Percentiles rank a stretch among this genome's conserved stretches.
Evolutionary conservation across 768 basidiomycete genomes (phyloP).

Genomic region (Tricholoma terreum): DNA sequence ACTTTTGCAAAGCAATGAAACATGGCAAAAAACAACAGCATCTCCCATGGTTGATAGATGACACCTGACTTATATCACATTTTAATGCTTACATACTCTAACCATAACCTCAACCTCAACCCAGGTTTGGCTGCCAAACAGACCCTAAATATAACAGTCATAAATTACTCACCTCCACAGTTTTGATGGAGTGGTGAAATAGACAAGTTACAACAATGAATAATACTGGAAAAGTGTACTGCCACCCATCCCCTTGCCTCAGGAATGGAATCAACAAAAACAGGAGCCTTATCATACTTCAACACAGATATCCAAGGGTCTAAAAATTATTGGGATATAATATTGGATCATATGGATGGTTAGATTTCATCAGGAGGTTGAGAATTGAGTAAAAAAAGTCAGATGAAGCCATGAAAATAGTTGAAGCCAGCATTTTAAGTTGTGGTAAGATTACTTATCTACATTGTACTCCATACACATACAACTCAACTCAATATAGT

Average conservation of each 20-base stretch:
- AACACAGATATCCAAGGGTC: not conserved
- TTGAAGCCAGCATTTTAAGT: not conserved
- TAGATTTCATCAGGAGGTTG: not conserved
- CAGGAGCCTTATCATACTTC: not conserved
- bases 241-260: no score
- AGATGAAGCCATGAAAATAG: not conserved
- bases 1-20: no score
- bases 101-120: no score
- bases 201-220: not conserved
- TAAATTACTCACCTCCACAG: no score
- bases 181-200: not conserved
- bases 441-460: not conserved
- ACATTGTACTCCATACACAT: not conserved
- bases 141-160: not conserved
- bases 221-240: no score
- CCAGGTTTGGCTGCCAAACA: no score
- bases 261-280: no score
- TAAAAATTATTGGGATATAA: not conserved
- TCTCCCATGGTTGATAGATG: no score
- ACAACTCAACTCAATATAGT: not conserved
- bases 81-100: no score
- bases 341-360: not conserved
- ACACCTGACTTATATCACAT: no score
- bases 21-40: no score
- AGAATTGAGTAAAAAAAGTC: no score